phyloP scores from a whole-genome alignment of 306 rosid species.

The Trifolium repens region DNA sequence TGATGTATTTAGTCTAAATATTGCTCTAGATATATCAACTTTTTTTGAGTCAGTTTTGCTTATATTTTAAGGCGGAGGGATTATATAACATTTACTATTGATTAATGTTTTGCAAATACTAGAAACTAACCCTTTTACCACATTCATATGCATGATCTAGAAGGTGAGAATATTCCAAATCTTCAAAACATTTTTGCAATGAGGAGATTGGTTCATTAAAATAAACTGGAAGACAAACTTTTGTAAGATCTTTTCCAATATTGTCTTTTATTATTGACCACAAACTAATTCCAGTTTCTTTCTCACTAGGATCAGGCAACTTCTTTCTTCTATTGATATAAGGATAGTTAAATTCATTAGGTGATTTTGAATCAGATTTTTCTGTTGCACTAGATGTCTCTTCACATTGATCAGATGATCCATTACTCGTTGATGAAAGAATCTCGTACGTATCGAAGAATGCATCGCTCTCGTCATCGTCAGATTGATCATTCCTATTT shows the following conservation, averaged over 20 bases:
- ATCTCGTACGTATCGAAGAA: slow-evolving; percentile 81
- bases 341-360: slow-evolving; percentile 56
- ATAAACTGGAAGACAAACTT: slow-evolving; percentile 91
- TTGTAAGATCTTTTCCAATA: slow-evolving; percentile 90
- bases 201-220: slow-evolving; percentile 94
- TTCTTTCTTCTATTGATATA: slow-evolving; percentile 68
- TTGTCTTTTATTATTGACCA: slow-evolving; percentile 97
- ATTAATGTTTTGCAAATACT: not conserved
- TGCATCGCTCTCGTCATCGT: slow-evolving; percentile 76
- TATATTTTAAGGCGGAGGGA: too few relatives aligned
- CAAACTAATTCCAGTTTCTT: slow-evolving; percentile 79
- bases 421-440: slow-evolving; percentile 61
- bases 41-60: too few relatives aligned
- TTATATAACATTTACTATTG: not conserved
- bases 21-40: too few relatives aligned
- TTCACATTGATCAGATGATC: slow-evolving; percentile 58
- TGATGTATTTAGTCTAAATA: too few relatives aligned
- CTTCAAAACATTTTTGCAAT: slow-evolving; percentile 89
- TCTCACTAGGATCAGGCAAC: slow-evolving; percentile 89
- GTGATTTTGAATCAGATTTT: slow-evolving; percentile 41
- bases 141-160: slow-evolving; percentile 83
- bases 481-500: slow-evolving; percentile 73
- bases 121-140: slow-evolving; percentile 75
- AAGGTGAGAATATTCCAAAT: slow-evolving; percentile 81
- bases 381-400: slow-evolving; percentile 37